phyloP scores from a whole-genome alignment of 2,329 filamentous ascomycete genomes.

The Corinectria fuckeliana region DNA sequence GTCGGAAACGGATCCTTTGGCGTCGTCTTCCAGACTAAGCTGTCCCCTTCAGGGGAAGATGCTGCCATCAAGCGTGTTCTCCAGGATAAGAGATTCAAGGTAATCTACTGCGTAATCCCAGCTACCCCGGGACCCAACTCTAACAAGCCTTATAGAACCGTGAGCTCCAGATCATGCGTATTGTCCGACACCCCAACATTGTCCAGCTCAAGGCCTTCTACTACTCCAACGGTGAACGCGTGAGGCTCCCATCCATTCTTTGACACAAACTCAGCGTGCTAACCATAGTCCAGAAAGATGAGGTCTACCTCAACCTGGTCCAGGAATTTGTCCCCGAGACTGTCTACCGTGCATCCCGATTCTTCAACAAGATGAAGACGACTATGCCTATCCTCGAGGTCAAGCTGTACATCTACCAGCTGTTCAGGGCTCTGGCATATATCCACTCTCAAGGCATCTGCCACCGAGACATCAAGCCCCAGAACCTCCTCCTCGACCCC shows the following conservation, averaged over 20 bases:
- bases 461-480: conserved; percentile 98
- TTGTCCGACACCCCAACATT: conserved; percentile 98
- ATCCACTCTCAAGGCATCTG: conserved; percentile 99
- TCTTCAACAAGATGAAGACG: conserved; percentile 99
- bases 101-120: conserved; percentile 45
- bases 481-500: conserved; percentile 94
- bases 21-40: conserved; percentile 98
- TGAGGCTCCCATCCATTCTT: conserved; percentile 52
- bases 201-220: conserved; percentile 99
- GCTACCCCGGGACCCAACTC: background rate
- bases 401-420: conserved; percentile 99
- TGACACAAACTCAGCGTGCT: conserved; percentile 13
- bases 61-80: conserved; percentile 98
- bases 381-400: conserved; percentile 99
- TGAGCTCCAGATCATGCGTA: conserved; percentile 99
- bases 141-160: conserved; percentile 75
- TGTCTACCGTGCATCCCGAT: conserved; percentile 95
- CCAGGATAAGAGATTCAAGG: conserved; percentile 99
- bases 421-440: conserved; percentile 97
- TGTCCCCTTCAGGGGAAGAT: conserved; percentile 97
- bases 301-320: conserved; percentile 97
- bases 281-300: conserved; percentile 74
- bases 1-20: conserved; percentile 99
- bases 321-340: conserved; percentile 99
- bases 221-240: conserved; percentile 98